Conservation (phyloP, 371 early-diverging fungal genomes). For the Mortierella sp. region DNA sequence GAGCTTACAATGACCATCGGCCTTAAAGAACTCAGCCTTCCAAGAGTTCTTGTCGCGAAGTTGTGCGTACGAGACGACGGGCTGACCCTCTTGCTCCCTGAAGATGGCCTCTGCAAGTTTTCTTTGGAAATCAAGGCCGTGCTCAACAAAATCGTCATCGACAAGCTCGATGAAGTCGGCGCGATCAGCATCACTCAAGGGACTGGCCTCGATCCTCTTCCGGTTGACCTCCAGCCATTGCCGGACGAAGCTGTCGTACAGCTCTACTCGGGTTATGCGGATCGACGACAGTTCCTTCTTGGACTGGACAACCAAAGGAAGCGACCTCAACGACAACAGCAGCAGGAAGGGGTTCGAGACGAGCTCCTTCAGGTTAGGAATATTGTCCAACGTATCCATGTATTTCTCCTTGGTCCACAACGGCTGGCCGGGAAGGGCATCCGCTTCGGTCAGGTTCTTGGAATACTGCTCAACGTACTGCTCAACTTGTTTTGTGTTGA, state of each 20-base stretch:
- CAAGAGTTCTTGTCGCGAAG: background rate
- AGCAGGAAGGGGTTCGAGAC: conserved; percentile 28
- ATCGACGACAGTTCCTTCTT: background rate
- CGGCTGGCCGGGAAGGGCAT: background rate
- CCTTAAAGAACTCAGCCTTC: conserved; percentile 16
- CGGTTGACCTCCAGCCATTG: conserved; percentile 14
- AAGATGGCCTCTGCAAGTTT: background rate
- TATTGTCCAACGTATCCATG: background rate
- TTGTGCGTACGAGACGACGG: conserved; percentile 1
- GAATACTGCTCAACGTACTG: background rate
- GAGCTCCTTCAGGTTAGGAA: conserved; percentile 20
- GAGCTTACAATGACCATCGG: background rate
- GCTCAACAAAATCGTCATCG: background rate
- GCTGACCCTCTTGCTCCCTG: background rate
- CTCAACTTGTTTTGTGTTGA: background rate
- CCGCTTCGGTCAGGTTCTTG: background rate
- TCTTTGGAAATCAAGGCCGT: background rate
- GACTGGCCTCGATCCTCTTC: background rate
- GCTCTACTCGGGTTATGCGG: conserved; percentile 3
- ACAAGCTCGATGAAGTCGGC: background rate
- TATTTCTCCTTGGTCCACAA: conserved; percentile 1
- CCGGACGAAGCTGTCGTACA: conserved; percentile 17
- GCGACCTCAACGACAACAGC: conserved; percentile 6
- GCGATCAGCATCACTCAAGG: background rate
- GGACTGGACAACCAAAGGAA: conserved; percentile 7